Evolutionary conservation across 345 rosid genomes (phyloP), one percentile per base, ranked within the genome.

Genomic region (Nephelium lappaceum): DNA sequence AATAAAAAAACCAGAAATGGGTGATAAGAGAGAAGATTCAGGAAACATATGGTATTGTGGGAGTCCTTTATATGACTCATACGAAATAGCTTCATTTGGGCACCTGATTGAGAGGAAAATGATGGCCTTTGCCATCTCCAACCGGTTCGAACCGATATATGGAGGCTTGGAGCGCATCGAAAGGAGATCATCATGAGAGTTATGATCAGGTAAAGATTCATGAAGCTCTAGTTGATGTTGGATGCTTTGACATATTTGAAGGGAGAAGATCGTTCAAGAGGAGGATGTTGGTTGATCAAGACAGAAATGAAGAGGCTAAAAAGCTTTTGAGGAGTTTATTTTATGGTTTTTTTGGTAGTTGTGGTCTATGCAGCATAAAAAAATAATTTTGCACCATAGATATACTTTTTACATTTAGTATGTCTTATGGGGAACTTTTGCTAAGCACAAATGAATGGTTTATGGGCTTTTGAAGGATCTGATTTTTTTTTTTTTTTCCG

Each of bases 21-120:
- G 47, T 67, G 21, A 55, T 41, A 12, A 39, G 64, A 36, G 6
- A 49, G 75, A 31, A 31, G 27, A 36, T 16, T 55, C 21, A 6
- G 65, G 19, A 10, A 64, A 12, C 15, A 73, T 77, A 10, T 88
- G 88, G 86, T 87, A 85, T 49, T 87, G 87, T 67, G 90, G 88
- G 53, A 88, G 90, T 61, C 88, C 88, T 11, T 67, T 88, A 74
- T 88, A 86, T 57, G 91, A 89, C 55, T 85, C 91, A 4, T 80
- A 76, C 36, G 90, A 88, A 79, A 43, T 88, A 76, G 88, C 87
- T 76, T 80, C 90, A 9, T 9, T 86, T 7, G 81, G 84, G 8
- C 86, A 84, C 53, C 69, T 83, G 53, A 74, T 85, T 21, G 87
- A 87, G 6, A 79, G 90, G 69, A 81, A 68, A 63, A 73, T 68